Conservation (phyloP, 1,284 basidiomycete genomes). For the Naganishia cerealis region DNA sequence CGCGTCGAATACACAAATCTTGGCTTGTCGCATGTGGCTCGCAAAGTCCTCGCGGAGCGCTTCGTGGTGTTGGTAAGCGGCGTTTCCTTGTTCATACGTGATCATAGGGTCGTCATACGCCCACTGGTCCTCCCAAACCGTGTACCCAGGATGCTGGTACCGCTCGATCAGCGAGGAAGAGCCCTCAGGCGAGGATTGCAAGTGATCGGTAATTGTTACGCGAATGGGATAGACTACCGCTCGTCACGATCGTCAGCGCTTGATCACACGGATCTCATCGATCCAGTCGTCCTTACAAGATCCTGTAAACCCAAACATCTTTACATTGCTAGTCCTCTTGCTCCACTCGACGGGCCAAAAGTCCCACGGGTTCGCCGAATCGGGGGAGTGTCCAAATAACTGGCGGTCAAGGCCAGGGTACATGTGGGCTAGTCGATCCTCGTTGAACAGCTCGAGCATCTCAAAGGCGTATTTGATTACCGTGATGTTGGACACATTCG, state of each 20-base stretch:
- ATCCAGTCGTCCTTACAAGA: conserved; percentile 39
- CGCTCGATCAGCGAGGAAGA: conserved; percentile 39
- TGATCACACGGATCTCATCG: neutral
- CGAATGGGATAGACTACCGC: conserved; percentile 53
- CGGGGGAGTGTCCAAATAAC: conserved; percentile 52
- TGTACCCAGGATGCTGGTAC: conserved; percentile 50
- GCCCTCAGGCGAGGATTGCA: conserved; percentile 21
- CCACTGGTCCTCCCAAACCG: conserved; percentile 40
- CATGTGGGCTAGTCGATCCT: conserved; percentile 41
- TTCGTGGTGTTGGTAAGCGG: conserved; percentile 45
- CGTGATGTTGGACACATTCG: conserved; percentile 52
- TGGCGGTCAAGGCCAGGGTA: conserved; percentile 49
- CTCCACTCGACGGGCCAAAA: conserved; percentile 50
- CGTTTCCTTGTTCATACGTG: conserved; percentile 46
- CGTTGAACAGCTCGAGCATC: conserved; percentile 51
- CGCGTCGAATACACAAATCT: conserved; percentile 54
- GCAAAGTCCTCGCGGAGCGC: conserved; percentile 48
- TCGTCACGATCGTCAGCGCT: neutral
- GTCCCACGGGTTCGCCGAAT: conserved; percentile 54
- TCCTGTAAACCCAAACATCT: conserved; percentile 52
- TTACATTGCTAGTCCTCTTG: conserved; percentile 44
- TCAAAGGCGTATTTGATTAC: conserved; percentile 55
- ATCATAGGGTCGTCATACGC: conserved; percentile 43
- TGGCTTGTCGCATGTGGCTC: conserved; percentile 47
- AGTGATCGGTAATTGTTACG: conserved; percentile 44